phyloP scores from a whole-genome alignment of 2,329 filamentous ascomycete species.

The Penicillium brasilianum region DNA sequence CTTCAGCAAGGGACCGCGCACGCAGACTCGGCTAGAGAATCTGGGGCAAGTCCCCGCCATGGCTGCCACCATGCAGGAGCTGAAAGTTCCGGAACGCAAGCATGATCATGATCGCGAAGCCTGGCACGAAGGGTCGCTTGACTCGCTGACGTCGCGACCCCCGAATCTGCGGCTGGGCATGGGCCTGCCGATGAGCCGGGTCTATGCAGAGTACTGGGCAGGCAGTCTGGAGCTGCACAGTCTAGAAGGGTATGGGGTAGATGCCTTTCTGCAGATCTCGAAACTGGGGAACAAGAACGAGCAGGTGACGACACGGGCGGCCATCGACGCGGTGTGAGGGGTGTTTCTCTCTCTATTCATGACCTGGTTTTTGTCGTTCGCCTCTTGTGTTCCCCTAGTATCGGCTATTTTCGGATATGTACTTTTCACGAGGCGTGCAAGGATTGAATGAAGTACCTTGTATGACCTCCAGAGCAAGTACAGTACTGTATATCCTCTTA shows the following conservation, averaged over 20 bases:
- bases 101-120: constrained; percentile 38
- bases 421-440: not conserved
- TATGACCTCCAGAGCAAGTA: constrained; percentile 1
- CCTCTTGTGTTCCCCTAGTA: not conserved
- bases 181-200: constrained; percentile 87
- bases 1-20: constrained; percentile 89
- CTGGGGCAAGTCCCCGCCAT: constrained; percentile 85
- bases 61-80: constrained; percentile 90
- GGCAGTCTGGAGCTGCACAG: constrained; percentile 89
- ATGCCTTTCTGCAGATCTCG: constrained; percentile 94
- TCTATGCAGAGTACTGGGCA: constrained; percentile 98
- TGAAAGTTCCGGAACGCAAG: constrained; percentile 57
- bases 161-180: constrained; percentile 89
- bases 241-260: constrained; percentile 92
- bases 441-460: not conserved
- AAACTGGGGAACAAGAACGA: constrained; percentile 98
- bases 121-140: constrained; percentile 69
- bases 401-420: constrained; percentile 1
- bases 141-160: constrained; percentile 78
- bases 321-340: constrained; percentile 73
- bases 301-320: constrained; percentile 77
- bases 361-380: not conserved
- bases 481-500: not conserved
- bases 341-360: constrained; percentile 3
- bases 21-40: constrained; percentile 78